Evolutionary conservation across 2,329 filamentous ascomycete genomes (phyloP).

Genomic region (Colletotrichum noveboracense): DNA sequence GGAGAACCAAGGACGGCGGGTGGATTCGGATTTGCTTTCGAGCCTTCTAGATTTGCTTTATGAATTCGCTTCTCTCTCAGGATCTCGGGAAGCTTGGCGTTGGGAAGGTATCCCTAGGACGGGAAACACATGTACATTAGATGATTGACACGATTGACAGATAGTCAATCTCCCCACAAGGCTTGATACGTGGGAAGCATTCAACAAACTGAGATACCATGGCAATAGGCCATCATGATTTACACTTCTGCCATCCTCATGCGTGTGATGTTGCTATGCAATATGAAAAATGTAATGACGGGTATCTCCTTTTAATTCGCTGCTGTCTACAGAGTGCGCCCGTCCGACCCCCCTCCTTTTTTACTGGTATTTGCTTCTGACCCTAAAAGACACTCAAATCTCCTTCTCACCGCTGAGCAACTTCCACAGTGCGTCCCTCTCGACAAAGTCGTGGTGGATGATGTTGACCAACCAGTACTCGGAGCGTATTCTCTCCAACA

Average conservation of each 20-base stretch:
- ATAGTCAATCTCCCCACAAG: not conserved
- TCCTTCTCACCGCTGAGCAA: slow-evolving; percentile 53
- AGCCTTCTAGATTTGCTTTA: not conserved
- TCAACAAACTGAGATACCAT: slow-evolving; percentile 3
- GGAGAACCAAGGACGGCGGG: not conserved
- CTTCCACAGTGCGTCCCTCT: slow-evolving; percentile 75
- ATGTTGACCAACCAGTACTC: slow-evolving; percentile 91
- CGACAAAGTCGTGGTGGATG: slow-evolving; percentile 80
- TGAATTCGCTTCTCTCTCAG: not conserved
- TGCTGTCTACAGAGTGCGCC: not conserved
- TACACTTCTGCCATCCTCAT: not conserved
- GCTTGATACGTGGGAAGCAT: not conserved
- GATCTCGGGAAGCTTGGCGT: not conserved
- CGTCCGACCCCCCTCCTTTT: not conserved
- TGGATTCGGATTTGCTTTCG: not conserved
- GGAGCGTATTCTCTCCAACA: slow-evolving; percentile 70
- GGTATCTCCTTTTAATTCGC: slow-evolving; percentile 8
- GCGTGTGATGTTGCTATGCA: not conserved
- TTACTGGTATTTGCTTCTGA: not conserved
- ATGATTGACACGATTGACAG: not conserved
- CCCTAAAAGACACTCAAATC: not conserved
- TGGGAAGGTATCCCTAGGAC: not conserved
- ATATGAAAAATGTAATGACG: not conserved
- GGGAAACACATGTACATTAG: not conserved
- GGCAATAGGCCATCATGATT: slow-evolving; percentile 3